These are phyloP conservation scores for Cladophialophora yegresii DNA, from an alignment of 2,329 filamentous ascomycete species.

Conservation along the genomic window DNA sequence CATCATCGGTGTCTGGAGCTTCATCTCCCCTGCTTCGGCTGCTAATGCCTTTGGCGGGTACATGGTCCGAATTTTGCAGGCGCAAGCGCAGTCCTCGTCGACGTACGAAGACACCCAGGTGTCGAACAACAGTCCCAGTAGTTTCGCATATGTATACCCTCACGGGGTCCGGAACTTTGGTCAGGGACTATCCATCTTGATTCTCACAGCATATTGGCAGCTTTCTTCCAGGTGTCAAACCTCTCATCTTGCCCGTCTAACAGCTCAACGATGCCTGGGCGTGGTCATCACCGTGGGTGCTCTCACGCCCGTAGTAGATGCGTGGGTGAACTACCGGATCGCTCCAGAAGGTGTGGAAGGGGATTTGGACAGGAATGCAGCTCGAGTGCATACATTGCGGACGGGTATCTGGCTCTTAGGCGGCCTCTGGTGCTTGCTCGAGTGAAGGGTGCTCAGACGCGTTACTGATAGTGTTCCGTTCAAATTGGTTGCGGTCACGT, in stretches of 20 bases:
- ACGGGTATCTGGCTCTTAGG: constrained; percentile 21
- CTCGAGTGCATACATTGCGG: constrained; percentile 16
- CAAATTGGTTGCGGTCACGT: background rate
- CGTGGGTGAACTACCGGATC: constrained; percentile 22
- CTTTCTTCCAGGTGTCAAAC: constrained; percentile 9
- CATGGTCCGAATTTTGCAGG: background rate
- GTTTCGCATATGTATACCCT: constrained; percentile 23
- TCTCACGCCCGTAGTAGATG: constrained; percentile 25
- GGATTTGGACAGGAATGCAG: constrained; percentile 18
- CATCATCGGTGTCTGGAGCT: constrained; percentile 30
- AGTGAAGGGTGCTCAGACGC: background rate
- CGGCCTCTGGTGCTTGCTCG: constrained; percentile 28
- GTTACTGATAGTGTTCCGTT: background rate
- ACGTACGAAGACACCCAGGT: background rate
- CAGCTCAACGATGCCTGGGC: constrained; percentile 26
- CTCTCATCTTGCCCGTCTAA: background rate
- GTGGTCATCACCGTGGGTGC: constrained; percentile 26
- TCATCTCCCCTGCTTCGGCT: constrained; percentile 25
- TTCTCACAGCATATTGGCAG: constrained; percentile 29
- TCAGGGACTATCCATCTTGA: constrained; percentile 23
- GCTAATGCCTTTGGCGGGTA: constrained; percentile 25
- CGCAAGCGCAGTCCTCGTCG: background rate
- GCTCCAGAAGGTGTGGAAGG: constrained; percentile 3
- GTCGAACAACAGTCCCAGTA: background rate
- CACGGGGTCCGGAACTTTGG: constrained; percentile 30